Conservation (phyloP, 176 grass and related monocot species). For the Hyparrhenia diplandra region DNA sequence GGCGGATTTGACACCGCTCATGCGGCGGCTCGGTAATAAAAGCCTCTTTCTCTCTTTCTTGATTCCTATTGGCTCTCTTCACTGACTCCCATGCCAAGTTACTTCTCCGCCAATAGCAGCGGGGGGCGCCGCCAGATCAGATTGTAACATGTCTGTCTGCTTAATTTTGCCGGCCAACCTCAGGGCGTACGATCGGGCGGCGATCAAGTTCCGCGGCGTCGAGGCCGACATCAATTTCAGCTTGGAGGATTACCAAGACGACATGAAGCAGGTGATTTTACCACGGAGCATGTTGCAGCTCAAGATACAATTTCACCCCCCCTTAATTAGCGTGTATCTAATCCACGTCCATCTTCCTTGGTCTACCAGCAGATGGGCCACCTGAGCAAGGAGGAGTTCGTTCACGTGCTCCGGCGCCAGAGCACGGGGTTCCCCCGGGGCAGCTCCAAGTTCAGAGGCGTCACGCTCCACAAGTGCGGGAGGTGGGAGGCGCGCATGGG, state of each 20-base stretch:
- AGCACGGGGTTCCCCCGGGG: slow-evolving; percentile 88
- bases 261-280: slow-evolving; percentile 76
- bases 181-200: slow-evolving; percentile 96
- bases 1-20: slow-evolving; percentile 99
- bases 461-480: slow-evolving; percentile 97
- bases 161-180: not conserved
- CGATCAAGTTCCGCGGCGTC: slow-evolving; percentile 92
- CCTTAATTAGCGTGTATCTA: not conserved
- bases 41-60: not conserved
- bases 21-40: slow-evolving; percentile 78
- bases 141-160: not conserved
- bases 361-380: slow-evolving; percentile 57
- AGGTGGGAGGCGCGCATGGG: slow-evolving; percentile 98
- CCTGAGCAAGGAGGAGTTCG: slow-evolving; percentile 97
- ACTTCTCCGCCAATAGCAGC: not conserved
- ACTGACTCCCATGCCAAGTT: not conserved
- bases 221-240: slow-evolving; percentile 96
- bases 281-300: too few relatives aligned
- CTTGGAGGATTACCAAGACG: slow-evolving; percentile 84
- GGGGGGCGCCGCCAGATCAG: not conserved
- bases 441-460: slow-evolving; percentile 93
- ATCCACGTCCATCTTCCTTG: not conserved
- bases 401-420: slow-evolving; percentile 88
- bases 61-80: not conserved
- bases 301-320: not conserved